phyloP scores from a whole-genome alignment of 768 basidiomycete species.

The Naganishia kalamii region DNA sequence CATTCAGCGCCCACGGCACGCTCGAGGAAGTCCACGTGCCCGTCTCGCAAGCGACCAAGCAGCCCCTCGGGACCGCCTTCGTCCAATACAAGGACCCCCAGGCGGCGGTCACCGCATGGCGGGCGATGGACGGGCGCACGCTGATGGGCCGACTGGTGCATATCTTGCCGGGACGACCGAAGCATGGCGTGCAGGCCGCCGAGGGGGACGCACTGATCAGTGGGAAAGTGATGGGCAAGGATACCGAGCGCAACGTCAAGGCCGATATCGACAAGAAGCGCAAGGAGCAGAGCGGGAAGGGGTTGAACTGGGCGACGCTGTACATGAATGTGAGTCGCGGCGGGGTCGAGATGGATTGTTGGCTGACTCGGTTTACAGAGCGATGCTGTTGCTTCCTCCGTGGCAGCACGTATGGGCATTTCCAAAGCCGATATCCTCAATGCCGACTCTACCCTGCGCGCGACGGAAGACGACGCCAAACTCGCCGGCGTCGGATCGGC shows the following conservation, averaged over 20 bases:
- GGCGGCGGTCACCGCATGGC: slow-evolving; percentile 64
- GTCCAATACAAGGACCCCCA: slow-evolving; percentile 52
- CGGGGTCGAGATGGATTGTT: slow-evolving; percentile 54
- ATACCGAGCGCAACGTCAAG: slow-evolving; percentile 30
- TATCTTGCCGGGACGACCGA: slow-evolving; percentile 59
- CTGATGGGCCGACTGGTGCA: slow-evolving; percentile 91
- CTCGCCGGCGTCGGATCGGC: slow-evolving; percentile 52
- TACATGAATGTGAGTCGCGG: slow-evolving; percentile 68
- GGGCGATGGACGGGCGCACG: slow-evolving; percentile 68
- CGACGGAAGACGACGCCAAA: slow-evolving; percentile 50
- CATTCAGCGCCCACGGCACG: slow-evolving; percentile 65
- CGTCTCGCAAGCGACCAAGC: slow-evolving; percentile 51
- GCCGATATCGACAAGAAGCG: slow-evolving; percentile 43
- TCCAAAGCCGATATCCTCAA: slow-evolving; percentile 82
- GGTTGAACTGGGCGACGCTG: slow-evolving; percentile 57
- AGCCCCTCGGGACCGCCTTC: slow-evolving; percentile 61
- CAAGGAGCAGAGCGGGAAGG: slow-evolving; percentile 36
- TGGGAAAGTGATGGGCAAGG: slow-evolving; percentile 40
- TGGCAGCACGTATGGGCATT: slow-evolving; percentile 81
- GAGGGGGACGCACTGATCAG: slow-evolving; percentile 26
- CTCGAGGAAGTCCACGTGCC: slow-evolving; percentile 65
- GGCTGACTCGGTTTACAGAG: slow-evolving; percentile 49
- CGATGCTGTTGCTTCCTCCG: slow-evolving; percentile 84
- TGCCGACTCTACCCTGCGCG: slow-evolving; percentile 54
- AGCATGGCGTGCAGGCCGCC: slow-evolving; percentile 33